Evolutionary conservation across 169 alveolate genomes (phyloP), one percentile per base, ranked within the genome.

Genomic region (Plasmodium reichenowi): DNA sequence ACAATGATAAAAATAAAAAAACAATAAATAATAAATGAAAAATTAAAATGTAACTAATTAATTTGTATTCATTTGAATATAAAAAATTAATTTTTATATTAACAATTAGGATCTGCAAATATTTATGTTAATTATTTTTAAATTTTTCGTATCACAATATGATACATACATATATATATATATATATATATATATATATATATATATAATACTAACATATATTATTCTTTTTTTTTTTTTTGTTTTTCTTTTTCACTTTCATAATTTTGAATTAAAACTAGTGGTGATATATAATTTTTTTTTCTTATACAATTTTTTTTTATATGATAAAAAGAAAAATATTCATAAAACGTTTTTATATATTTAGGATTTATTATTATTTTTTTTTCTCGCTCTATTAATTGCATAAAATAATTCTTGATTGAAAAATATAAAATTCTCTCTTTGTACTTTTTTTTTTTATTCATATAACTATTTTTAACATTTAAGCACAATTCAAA

Each of bases 291-390:
- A 66, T 86, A 86, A 72, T 60, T 86, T 74, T 86, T 86, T 64
- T 86, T 86, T 71, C 92, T 71, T 15, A 87, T 86, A 50, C 13
- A 62, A 4, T 71, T 71, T 72, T 72, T 86, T 26, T 63, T 72
- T 86, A 86, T 72, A 32, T 86, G 92, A 64, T 86, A 86, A 17
- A 67, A 50, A 45, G 45, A 86, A 86, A 86, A 86, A 72, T 72
- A 86, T 63, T 60, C 70, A 73, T 70, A 71, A 71, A 86, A 86
- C 0, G 92, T 72, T 86, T 86, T 86, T 12, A 71, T n/a, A 59
- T 71, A 20, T 52, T 86, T 86, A 32, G n/a, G 45, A 43, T 17
- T 59, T 32, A 66, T 29, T 64, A 71, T 73, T 43, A 54, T 70
- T 38, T 32, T 67, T 56, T 13, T 56, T 38, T 38, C 47, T 38